Base-by-base conservation (phyloP, 768 basidiomycete species). In the Rhizopogon rudus region DNA sequence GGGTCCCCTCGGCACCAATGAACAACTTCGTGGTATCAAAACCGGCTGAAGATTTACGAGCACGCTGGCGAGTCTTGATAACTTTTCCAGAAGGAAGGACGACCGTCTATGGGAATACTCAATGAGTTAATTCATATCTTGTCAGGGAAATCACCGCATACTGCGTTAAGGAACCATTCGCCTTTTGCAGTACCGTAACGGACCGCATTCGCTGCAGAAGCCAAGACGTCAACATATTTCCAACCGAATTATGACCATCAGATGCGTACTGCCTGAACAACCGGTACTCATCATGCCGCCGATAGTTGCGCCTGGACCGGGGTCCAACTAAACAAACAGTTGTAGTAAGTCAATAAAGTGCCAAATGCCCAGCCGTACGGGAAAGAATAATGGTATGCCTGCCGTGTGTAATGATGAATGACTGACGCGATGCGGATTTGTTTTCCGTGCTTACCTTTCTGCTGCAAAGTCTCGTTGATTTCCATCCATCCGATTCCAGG, bases 111-210 rank as follows among this genome's bases (percentile, higher is more conserved):
- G 5, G 20, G 25, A 17, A 17, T 52, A 35, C 33, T 14, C 40
- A 53, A 51, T 37, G 44, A 61, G 33, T 12, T 10, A 16, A 41
- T 13, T 40, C 28, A n/a, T 37, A 40, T 16, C 7, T 9, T 28
- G 48, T 29, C 35, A 31, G 39, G 40, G 41, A 5, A 35, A 22
- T 33, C 14, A 5, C 20, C 14, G 1, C 81, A 49, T 63, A 91
- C 91, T 22, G 81, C 81, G 61, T 93, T 94, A 41, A 95, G 73
- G 63, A 95, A 91, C 93, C 92, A 94, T 71, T 94, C 92, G 0
- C 77, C 89, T 65, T 87, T 91, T 0, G 91, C 92, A 6, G 92
- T 95, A 9, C 91, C 93, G 64, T 93, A 95, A 22, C 91, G 74
- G 1, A 91, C 90, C 1, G 89, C 88, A 60, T 90, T 91, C 0